Percentiles rank a stretch among this genome's conserved stretches.
These are phyloP conservation scores for Vachellia pachyceras DNA, from an alignment of 306 rosid species.

Conservation along the genomic window DNA sequence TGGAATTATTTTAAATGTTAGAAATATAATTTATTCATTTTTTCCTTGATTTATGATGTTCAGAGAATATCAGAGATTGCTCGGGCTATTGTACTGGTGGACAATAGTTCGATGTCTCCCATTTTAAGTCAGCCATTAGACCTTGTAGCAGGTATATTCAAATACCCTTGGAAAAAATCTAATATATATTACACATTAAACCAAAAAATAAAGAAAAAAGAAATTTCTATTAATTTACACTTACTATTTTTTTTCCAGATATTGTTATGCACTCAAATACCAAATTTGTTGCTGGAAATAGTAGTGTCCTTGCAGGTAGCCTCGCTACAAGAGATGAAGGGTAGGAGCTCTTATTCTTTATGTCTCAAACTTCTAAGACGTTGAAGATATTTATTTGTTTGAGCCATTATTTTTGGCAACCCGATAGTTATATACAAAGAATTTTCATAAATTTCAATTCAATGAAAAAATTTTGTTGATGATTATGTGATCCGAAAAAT, in stretches of 20 bases:
- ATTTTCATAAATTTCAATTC: no score
- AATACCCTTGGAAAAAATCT: background rate
- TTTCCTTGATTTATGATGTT: background rate
- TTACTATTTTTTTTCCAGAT: background rate
- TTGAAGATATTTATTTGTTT: no score
- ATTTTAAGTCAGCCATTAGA: slow-evolving; percentile 82
- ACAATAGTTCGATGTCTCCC: slow-evolving; percentile 94
- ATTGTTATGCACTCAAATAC: background rate
- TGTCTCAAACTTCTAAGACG: no score
- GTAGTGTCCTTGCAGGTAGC: background rate
- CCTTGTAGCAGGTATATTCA: slow-evolving; percentile 79
- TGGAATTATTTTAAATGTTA: background rate
- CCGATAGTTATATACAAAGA: no score
- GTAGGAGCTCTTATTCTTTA: background rate
- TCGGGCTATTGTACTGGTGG: slow-evolving; percentile 80
- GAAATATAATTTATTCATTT: background rate
- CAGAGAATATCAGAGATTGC: slow-evolving; percentile 81
- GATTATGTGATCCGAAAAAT: no score
- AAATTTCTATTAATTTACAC: no score
- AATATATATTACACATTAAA: no score
- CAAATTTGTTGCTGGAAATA: background rate
- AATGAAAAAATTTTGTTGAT: no score
- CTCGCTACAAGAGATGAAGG: background rate
- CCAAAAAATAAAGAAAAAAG: no score
- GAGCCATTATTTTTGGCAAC: no score